phyloP scores from a whole-genome alignment of 75 land plant species.

The Gnetum montanum region DNA sequence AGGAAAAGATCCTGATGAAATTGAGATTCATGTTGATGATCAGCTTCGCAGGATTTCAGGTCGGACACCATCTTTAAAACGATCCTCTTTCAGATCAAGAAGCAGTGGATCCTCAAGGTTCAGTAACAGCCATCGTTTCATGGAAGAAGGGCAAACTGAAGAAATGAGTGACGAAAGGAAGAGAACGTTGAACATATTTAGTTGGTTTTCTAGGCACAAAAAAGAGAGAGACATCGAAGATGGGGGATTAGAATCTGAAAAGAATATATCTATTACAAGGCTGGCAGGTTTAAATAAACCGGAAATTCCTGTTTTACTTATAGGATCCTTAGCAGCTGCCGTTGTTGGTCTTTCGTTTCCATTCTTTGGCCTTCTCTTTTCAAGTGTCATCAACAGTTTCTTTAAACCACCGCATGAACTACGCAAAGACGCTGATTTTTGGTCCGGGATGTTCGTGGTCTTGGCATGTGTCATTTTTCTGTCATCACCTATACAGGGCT shows the following conservation, averaged over 20 bases:
- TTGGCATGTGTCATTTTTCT: constrained; percentile 33
- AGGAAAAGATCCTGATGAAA: constrained; percentile 1
- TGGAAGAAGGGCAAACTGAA: neutral
- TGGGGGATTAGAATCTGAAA: neutral
- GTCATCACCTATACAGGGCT: constrained; percentile 22
- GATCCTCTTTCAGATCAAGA: too few relatives aligned
- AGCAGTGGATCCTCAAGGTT: constrained; percentile 22
- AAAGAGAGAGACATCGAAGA: constrained; percentile 8
- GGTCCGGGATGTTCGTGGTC: constrained; percentile 44
- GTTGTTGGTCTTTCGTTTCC: constrained; percentile 51
- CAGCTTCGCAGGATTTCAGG: constrained; percentile 8
- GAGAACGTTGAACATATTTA: neutral
- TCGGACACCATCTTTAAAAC: constrained; percentile 6
- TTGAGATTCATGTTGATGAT: constrained; percentile 7
- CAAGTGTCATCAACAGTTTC: constrained; percentile 44
- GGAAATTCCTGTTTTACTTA: constrained; percentile 52
- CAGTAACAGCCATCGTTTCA: constrained; percentile 12
- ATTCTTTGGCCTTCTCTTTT: constrained; percentile 46
- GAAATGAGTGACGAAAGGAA: neutral
- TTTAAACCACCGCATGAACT: constrained; percentile 42
- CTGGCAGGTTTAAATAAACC: constrained; percentile 73
- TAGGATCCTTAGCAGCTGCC: constrained; percentile 53
- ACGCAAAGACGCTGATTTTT: constrained; percentile 41
- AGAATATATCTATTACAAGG: constrained; percentile 46
- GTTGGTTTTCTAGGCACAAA: neutral